Base-by-base conservation (phyloP, 306 rosid species). In the Cucumis sativus region DNA sequence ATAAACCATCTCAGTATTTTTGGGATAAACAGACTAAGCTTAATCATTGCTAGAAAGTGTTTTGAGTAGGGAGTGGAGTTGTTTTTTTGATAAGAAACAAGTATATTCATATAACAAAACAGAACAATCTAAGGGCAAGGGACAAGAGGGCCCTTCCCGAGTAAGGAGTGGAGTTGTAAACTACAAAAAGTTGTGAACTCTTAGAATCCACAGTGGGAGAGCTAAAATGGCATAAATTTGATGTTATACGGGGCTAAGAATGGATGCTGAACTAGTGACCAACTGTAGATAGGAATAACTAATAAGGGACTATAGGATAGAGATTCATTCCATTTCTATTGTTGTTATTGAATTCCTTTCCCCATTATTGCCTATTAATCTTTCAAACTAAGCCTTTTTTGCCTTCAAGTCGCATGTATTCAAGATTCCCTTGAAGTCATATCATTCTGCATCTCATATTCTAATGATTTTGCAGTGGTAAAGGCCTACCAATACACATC, bases 401-500 rank as follows among this genome's bases (percentile, higher is more conserved):
- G n/a, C 68, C 68, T 28, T 21, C n/a, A 30, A 66, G 21, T 65
- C n/a, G 3, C 21, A 33, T 37, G 51, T 41, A 65, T 39, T 35
- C 41, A 9, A 17, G 25, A 18, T 65, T 65, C 72, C 66, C 66
- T 61, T 66, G 49, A 35, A 39, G 40, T n/a, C 30, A 67, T 40
- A 20, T 35, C 49, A 66, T n/a, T 18, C n/a, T 67, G 45, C 17
- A 67, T 67, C 30, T 67, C 17, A 67, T 66, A 40, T n/a, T n/a
- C 74, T 9, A 40, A 67, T 67, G 23, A 17, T 41, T 56, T 72
- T 83, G 91, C 97, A 92, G 96, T 90, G 30, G 91, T 87, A 79
- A 73, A 86, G 75, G 93, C 96, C 60, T 88, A 9, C 79, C 91
- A 92, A 79, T 92, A 72, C 82, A 79, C 92, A 6, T 87, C 96